Base-by-base conservation (phyloP, 1,284 basidiomycete genomes). In the Trichosporon faecale region DNA sequence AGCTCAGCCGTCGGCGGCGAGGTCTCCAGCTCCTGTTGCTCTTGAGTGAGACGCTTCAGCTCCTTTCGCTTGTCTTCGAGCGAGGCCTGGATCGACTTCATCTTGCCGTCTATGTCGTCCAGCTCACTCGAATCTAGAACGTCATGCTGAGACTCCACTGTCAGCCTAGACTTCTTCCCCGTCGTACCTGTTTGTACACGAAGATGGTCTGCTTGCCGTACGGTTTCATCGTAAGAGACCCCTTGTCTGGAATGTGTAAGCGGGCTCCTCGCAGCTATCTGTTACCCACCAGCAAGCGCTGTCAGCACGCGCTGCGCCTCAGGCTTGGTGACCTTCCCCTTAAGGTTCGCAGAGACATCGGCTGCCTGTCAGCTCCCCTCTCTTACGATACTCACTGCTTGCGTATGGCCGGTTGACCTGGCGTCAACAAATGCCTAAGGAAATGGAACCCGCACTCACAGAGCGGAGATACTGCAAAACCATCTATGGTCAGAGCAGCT, bases 271-370 rank as follows among this genome's bases (percentile, higher is more conserved):
- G 4, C 14, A 7, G 3, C 2, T 1, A 5, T 18, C 4, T 0
- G 14, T 52, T 23, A 35, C 46, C 31, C 77, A 91, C 93, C 93
- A 68, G 93, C 90, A 14, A 95, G 87, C 0, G 88, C 83, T 1
- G 74, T 84, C 14, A 95, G 86, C 64, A 94, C 91, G 84, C 94
- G 94, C 79, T 93, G 92, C 0, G 90, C 89, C 8, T 89, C 86
- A 0, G 91, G 84, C 80, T 94, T 95, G 8, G 91, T 89, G 0
- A 95, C 89, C 11, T 89, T 89, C 67, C 91, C 91, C 80, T 94
- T 94, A 52, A 95, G 85, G 81, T 96, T 95, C 18, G 92, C 91
- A 16, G 91, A 87, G 2, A 95, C 90, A 79, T 95, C 93, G 44
- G 93, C 93, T 74, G 89, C 5, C 66, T 44, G 2, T 61, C 27